Percentiles rank a stretch among this genome's conserved stretches.
phyloP scores from a whole-genome alignment of 352 stramenopile genomes.

The Phytophthora tubulina region DNA sequence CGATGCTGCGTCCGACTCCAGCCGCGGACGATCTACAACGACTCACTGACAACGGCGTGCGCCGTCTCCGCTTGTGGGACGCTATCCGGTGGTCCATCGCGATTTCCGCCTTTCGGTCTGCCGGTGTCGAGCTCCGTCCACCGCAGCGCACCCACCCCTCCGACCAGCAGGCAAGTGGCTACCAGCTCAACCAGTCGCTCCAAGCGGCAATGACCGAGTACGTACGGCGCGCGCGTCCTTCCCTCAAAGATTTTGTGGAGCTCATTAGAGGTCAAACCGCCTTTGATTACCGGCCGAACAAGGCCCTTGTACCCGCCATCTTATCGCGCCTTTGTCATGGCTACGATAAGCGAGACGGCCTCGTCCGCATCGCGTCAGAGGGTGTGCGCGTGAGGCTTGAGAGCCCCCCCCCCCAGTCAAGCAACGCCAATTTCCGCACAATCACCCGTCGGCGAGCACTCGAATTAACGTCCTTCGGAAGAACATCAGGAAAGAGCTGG shows the following conservation, averaged over 20 bases:
- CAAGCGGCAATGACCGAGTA: neutral
- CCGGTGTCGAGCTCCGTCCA: neutral
- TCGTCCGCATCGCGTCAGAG: neutral
- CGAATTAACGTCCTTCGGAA: neutral
- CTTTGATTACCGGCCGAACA: neutral
- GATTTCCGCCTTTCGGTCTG: too few species aligned
- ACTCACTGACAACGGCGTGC: too few species aligned
- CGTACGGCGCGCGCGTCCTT: neutral
- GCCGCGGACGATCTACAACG: too few species aligned
- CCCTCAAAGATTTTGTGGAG: constrained; percentile 1
- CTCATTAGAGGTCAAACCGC: neutral
- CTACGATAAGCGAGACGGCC: neutral
- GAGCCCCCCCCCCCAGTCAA: neutral
- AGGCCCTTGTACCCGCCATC: neutral
- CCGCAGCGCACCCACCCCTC: too few species aligned
- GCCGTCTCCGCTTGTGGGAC: too few species aligned
- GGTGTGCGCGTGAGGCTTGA: neutral
- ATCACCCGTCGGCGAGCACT: neutral
- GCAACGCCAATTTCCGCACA: neutral
- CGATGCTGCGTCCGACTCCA: too few species aligned
- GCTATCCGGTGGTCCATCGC: too few species aligned
- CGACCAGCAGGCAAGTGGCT: neutral
- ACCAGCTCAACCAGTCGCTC: neutral
- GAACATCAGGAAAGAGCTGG: neutral
- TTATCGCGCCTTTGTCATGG: neutral